Evolutionary conservation across 768 basidiomycete genomes (phyloP).

Genomic region (Lactarius vividus): DNA sequence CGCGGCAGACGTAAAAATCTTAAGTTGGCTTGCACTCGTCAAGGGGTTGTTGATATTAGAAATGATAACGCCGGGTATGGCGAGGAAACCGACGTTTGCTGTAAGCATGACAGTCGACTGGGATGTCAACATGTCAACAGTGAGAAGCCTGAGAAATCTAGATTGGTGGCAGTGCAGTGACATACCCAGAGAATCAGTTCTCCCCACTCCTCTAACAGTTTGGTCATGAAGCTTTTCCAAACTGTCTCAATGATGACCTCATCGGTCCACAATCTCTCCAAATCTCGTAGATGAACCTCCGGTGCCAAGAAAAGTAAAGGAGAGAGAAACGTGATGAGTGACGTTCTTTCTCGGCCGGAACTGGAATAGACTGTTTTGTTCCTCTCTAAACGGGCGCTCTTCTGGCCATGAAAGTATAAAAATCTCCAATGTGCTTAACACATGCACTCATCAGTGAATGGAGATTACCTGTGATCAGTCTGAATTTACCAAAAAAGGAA

Average conservation of each 20-base stretch:
- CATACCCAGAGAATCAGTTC: slow-evolving; percentile 20
- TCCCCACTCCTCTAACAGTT: slow-evolving; percentile 18
- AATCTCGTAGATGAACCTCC: slow-evolving; percentile 23
- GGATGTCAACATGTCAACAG: background rate
- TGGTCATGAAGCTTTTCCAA: slow-evolving; percentile 21
- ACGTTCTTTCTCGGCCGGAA: slow-evolving; percentile 1
- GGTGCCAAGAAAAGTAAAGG: slow-evolving; percentile 25
- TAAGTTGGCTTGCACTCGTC: background rate
- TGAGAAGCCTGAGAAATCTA: background rate
- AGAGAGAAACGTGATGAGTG: slow-evolving; percentile 19
- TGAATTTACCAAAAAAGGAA: slow-evolving; percentile 22
- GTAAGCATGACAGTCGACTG: slow-evolving; percentile 20
- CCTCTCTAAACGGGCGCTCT: slow-evolving; percentile 16
- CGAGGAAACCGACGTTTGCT: slow-evolving; percentile 21
- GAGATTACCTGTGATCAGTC: background rate
- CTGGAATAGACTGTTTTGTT: slow-evolving; percentile 10
- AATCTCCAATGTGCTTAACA: slow-evolving; percentile 25
- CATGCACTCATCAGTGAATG: background rate
- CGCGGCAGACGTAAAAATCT: background rate
- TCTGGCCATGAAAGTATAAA: slow-evolving; percentile 25
- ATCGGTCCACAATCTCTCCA: slow-evolving; percentile 23
- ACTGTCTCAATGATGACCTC: slow-evolving; percentile 12
- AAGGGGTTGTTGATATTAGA: background rate
- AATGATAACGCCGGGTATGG: slow-evolving; percentile 18
- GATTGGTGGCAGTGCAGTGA: background rate